Base-by-base conservation (phyloP, 768 basidiomycete genomes). In the Hericium alpestre region DNA sequence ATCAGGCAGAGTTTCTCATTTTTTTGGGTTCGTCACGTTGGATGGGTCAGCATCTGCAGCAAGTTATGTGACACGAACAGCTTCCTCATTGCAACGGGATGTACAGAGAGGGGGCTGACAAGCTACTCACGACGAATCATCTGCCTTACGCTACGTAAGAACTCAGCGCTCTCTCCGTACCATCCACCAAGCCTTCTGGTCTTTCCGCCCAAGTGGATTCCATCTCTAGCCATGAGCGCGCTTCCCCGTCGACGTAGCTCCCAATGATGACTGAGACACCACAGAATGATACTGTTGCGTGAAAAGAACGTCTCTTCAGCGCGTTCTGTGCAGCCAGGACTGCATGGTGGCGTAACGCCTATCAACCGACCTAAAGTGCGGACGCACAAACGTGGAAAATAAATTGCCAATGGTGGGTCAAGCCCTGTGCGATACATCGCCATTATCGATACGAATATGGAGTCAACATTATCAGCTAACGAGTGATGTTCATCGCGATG, bases 321-420 rank as follows among this genome's bases (percentile, higher is more conserved):
- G 7, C 32, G 55, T 57, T 72, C 71, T 38, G 60, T 51, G 60
- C 71, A 72, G 23, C 68, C 71, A 10, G 62, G 58, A 22, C 64
- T 65, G 64, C 69, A 70, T 12, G 63, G 66, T 5, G 62, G 58
- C 7, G 15, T 48, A n/a, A 63, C 15, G 11, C 67, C 55, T 23
- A 69, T 40, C 8, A 72, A 61, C n/a, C 71, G 68, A 57, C 71
- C 64, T n/a, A 82, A 63, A 0, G 83, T 86, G 50, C 84, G 74
- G 55, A 71, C 60, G 58, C 78, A 63, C 23, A 85, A 61, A 15
- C 85, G 80, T 20, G 84, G 82, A 55, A 86, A 73, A 69, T 86
- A 87, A 10, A 79, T 66, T 9, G 70, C 16, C 38, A 86, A 69
- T 12, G 84, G 86, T 8, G 84, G 83, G 61, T 86, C 84, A 20